phyloP scores from a whole-genome alignment of 164 flowering plant species.

The Paratinospora sagittata region DNA sequence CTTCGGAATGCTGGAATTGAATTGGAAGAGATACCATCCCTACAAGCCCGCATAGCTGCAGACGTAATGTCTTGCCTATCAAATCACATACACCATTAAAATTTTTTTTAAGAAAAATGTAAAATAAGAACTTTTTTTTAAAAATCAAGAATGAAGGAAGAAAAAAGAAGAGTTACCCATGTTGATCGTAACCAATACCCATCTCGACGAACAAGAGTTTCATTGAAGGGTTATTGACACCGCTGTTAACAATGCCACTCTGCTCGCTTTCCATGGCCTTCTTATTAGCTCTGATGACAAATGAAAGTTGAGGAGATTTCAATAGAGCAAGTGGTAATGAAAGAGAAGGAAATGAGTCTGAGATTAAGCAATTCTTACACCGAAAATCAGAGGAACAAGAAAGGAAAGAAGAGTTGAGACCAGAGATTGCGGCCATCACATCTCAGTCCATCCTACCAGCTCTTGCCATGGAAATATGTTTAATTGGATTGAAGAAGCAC shows the following conservation, averaged over 20 bases:
- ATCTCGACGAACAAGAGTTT: too few relatives aligned
- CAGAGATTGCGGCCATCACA: neutral
- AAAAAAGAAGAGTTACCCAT: slow-evolving; percentile 46
- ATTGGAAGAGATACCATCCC: slow-evolving; percentile 85
- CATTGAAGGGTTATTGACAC: too few relatives aligned
- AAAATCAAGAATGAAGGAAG: neutral
- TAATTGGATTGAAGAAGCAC: too few relatives aligned
- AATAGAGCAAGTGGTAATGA: neutral
- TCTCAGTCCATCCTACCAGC: neutral
- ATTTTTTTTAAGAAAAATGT: too few relatives aligned
- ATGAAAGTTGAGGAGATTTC: neutral
- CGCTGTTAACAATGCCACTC: too few relatives aligned
- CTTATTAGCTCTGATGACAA: slow-evolving; percentile 2
- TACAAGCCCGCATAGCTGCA: slow-evolving; percentile 94
- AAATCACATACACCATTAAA: slow-evolving; percentile 3
- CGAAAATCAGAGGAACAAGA: neutral
- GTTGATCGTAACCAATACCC: too few relatives aligned
- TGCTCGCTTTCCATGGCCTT: too few relatives aligned
- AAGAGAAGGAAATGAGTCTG: neutral
- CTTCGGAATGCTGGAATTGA: slow-evolving; percentile 91
- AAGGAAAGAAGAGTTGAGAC: neutral
- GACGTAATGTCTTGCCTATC: slow-evolving; percentile 82
- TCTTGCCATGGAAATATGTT: too few relatives aligned
- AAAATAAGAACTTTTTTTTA: neutral
- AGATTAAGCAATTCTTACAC: too few relatives aligned